Conservation (phyloP, 2,329 filamentous ascomycete species). For the Trichoderma pleuroti region DNA sequence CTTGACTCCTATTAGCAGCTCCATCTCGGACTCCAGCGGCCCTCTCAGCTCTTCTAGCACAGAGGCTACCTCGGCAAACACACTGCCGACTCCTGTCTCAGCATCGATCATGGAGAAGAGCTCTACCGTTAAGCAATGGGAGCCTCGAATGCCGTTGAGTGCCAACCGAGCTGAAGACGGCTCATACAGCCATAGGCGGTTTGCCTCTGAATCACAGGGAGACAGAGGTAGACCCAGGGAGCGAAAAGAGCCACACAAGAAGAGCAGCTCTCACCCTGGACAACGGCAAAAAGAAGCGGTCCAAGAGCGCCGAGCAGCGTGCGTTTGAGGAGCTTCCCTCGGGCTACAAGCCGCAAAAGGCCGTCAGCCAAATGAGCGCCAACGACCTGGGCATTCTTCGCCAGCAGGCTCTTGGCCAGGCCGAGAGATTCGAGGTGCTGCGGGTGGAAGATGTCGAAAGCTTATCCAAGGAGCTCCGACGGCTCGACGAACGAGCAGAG, state of each 20-base stretch:
- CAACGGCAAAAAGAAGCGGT: slow-evolving; percentile 42
- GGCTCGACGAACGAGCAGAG: slow-evolving; percentile 73
- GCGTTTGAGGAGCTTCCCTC: slow-evolving; percentile 60
- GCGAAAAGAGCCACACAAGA: slow-evolving; percentile 42
- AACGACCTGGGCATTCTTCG: slow-evolving; percentile 51
- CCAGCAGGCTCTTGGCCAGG: slow-evolving; percentile 60
- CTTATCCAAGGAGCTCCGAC: slow-evolving; percentile 69
- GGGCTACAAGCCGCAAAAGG: slow-evolving; percentile 55
- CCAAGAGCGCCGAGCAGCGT: slow-evolving; percentile 50
- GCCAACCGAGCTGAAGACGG: neutral
- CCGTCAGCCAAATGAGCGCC: slow-evolving; percentile 43
- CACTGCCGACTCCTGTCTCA: slow-evolving; percentile 48
- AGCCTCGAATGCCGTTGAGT: slow-evolving; percentile 26
- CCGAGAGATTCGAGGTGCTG: slow-evolving; percentile 62
- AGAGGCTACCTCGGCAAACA: slow-evolving; percentile 36
- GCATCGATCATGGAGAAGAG: slow-evolving; percentile 43
- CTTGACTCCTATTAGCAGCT: slow-evolving; percentile 34
- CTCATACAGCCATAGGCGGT: slow-evolving; percentile 44
- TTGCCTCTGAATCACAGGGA: slow-evolving; percentile 56
- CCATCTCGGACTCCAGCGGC: slow-evolving; percentile 36
- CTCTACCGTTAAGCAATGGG: slow-evolving; percentile 45
- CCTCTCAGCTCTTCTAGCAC: slow-evolving; percentile 44
- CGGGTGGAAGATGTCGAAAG: slow-evolving; percentile 58
- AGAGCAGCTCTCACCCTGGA: slow-evolving; percentile 37
- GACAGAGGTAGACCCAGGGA: slow-evolving; percentile 60